Conservation (phyloP, 345 rosid genomes). For the Eucalyptus caleyi region DNA sequence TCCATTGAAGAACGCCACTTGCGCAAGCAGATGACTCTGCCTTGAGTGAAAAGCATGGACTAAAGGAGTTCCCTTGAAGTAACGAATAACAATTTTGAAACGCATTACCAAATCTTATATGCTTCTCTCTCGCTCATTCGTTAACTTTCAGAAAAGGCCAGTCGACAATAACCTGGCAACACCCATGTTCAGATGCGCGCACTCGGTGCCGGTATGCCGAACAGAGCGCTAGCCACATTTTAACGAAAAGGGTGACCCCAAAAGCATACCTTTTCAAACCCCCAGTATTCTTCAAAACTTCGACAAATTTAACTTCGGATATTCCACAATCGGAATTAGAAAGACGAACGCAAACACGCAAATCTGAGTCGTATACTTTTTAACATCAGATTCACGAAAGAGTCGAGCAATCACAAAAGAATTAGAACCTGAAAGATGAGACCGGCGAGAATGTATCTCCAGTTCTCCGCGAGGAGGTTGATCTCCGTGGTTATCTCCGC, state of each 20-base stretch:
- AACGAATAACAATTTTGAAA: slow-evolving; percentile 5
- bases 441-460: slow-evolving; percentile 88
- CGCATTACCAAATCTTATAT: slow-evolving; percentile 20
- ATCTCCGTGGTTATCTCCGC: slow-evolving; percentile 77
- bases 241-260: not conserved
- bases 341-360: not conserved
- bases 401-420: not conserved
- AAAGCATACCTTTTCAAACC: not conserved
- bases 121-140: not conserved
- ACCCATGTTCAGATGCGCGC: not conserved
- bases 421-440: slow-evolving; percentile 74
- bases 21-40: slow-evolving; percentile 2
- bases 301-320: not conserved
- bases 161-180: not conserved
- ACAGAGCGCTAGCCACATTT: not conserved
- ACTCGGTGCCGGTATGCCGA: not conserved
- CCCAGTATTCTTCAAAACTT: not conserved
- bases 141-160: not conserved
- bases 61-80: not conserved
- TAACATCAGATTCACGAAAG: not conserved
- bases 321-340: not conserved
- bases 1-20: not conserved
- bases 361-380: not conserved
- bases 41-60: slow-evolving; percentile 19
- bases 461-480: slow-evolving; percentile 69